A percentile compares a stretch with the other conserved stretches of the same genome.
These are phyloP conservation scores for Solioccasus polychromus DNA, from an alignment of 768 basidiomycete species.

Conservation along the genomic window DNA sequence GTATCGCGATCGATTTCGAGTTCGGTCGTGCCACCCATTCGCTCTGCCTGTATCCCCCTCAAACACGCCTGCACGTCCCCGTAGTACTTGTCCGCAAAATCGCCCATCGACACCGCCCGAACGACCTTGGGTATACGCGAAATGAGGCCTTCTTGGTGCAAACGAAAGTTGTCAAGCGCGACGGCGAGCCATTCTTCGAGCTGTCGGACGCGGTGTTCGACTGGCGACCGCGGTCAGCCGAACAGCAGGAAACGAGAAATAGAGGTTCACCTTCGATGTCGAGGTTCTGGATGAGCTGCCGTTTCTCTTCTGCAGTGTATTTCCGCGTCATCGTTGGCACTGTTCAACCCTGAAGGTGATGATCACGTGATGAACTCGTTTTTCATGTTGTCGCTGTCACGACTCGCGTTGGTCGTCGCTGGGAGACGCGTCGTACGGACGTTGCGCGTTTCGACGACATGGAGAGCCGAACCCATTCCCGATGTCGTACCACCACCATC, in stretches of 20 bases:
- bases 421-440: conserved; percentile 17
- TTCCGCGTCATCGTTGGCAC: no score
- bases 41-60: conserved; percentile 64
- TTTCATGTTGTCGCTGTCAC: no score
- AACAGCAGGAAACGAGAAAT: not conserved
- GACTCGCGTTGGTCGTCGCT: conserved; percentile 13
- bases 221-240: conserved; percentile 37
- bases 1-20: conserved; percentile 64
- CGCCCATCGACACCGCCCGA: conserved; percentile 67
- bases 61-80: conserved; percentile 73
- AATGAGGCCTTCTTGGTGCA: conserved; percentile 73
- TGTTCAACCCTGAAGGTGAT: no score
- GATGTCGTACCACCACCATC: not conserved
- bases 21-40: conserved; percentile 47
- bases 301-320: conserved; percentile 67
- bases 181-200: conserved; percentile 74
- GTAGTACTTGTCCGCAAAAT: conserved; percentile 75
- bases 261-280: conserved; percentile 66
- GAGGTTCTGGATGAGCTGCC: conserved; percentile 71
- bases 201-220: conserved; percentile 70
- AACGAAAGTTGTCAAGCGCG: conserved; percentile 68
- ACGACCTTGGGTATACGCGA: conserved; percentile 74
- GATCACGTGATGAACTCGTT: conserved; percentile 21
- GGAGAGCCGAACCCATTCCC: not conserved
- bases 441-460: conserved; percentile 5